Evolutionary conservation across 345 rosid genomes (phyloP), one percentile per base, ranked within the genome.

Genomic region (Eucalyptus cladocalyx): DNA sequence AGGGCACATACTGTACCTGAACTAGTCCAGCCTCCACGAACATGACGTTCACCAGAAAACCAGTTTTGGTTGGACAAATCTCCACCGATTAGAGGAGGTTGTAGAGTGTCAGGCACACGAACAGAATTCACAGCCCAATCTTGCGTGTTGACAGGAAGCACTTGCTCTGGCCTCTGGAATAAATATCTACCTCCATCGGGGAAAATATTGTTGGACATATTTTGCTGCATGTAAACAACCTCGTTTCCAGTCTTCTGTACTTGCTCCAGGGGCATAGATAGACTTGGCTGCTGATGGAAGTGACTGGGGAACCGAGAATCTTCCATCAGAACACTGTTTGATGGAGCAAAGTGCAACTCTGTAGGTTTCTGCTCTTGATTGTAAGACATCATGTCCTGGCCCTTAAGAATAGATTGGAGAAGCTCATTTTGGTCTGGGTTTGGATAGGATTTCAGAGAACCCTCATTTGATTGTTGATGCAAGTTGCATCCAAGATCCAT

Each of bases 351-450:
- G 96, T 94, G 93, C 62, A 93, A 86, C 85, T 93, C 93, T 47
- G 89, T 87, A 90, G 88, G 94, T 90, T 95, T 97, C 93, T 93
- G 96, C 90, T 93, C 96, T 80, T 90, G 90, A 89, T 88, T 91
- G 89, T 92, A 93, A 43, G 94, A 88, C 87, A 93, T 88, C 90
- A 92, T 87, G 40, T 91, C 96, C 91, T 94, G 98, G 87, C 93
- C 94, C 91, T 93, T 95, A 90, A 96, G 95, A 65, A 98, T 87
- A 67, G 99, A 97, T 67, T 96, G 99, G 88, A 98, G 99, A 67
- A 97, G 92, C 89, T 97, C 99, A 92, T 92, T 97, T 62, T 93
- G 94, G 89, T 93, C 96, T 88, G 91, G 95, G 92, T 91, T 93
- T 86, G 94, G 93, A 93, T 92, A 96, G 62, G 97, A 91, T 86